These are phyloP conservation scores for Malassezia nana DNA, from an alignment of 1,284 basidiomycete genomes.

Conservation along the genomic window DNA sequence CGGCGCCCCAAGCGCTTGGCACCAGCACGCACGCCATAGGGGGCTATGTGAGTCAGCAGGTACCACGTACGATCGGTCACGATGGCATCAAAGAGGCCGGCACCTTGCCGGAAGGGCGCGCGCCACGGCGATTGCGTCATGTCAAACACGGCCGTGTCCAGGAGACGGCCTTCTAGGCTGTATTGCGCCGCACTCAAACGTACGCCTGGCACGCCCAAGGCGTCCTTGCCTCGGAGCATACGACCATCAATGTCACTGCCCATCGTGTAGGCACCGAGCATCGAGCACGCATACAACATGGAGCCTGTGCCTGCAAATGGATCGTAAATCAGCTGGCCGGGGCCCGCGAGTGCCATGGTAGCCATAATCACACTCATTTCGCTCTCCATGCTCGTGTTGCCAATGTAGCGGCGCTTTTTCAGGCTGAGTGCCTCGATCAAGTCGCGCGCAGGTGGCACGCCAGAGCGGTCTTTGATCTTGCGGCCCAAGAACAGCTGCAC, in stretches of 20 bases:
- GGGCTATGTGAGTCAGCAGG: background rate
- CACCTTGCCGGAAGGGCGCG: constrained; percentile 53
- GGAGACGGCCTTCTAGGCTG: constrained; percentile 61
- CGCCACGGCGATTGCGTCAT: constrained; percentile 81
- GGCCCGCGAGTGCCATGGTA: constrained; percentile 76
- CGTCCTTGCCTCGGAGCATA: constrained; percentile 79
- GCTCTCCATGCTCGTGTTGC: constrained; percentile 96
- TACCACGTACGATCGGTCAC: constrained; percentile 34
- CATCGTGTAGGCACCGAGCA: constrained; percentile 76
- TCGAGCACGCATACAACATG: constrained; percentile 64
- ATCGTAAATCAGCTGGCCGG: constrained; percentile 85
- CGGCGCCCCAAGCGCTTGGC: constrained; percentile 80
- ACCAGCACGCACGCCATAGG: constrained; percentile 88
- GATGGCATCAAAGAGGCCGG: constrained; percentile 79
- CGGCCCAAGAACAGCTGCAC: constrained; percentile 36
- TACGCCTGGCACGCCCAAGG: constrained; percentile 54
- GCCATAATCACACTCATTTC: constrained; percentile 92
- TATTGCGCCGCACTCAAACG: constrained; percentile 71
- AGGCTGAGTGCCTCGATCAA: constrained; percentile 55
- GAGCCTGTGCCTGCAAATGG: constrained; percentile 95
- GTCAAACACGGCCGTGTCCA: constrained; percentile 83
- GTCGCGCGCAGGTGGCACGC: constrained; percentile 22
- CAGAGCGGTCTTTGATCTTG: constrained; percentile 16
- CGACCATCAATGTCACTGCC: constrained; percentile 96
- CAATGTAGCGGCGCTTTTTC: constrained; percentile 75